A percentile compares a stretch with the other conserved stretches of the same genome.
Conservation (phyloP, 78 protist species). For the Speleostelium caveatum region DNA sequence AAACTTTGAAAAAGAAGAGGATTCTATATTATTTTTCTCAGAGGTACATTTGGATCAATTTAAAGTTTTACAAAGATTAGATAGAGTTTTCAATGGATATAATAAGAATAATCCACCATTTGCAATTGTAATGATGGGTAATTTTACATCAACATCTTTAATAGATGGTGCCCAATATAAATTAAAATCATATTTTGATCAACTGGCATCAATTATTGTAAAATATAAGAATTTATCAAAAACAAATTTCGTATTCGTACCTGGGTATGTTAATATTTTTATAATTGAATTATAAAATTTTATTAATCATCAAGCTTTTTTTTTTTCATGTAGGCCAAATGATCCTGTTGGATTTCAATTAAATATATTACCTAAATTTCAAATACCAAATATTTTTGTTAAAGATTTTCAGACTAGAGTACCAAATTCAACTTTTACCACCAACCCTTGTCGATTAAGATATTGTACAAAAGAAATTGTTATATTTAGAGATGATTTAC, state of each 20-base stretch:
- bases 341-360: constrained; percentile 55
- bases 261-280: too few relatives aligned
- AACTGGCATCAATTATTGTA: constrained; percentile 7
- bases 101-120: constrained; percentile 12
- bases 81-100: constrained; percentile 29
- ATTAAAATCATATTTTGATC: constrained; percentile 25
- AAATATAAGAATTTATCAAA: constrained; percentile 12
- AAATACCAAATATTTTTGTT: not conserved
- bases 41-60: constrained; percentile 82
- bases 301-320: too few relatives aligned
- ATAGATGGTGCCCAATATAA: constrained; percentile 32
- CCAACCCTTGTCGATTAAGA: constrained; percentile 83
- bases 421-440: constrained; percentile 38
- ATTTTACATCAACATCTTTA: constrained; percentile 59
- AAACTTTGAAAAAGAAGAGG: constrained; percentile 22
- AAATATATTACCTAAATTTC: constrained; percentile 17
- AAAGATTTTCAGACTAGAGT: constrained; percentile 10
- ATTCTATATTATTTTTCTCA: constrained; percentile 61
- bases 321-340: constrained; percentile 3
- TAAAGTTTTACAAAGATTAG: constrained; percentile 37
- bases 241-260: constrained; percentile 78
- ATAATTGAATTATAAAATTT: not conserved
- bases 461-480: constrained; percentile 82
- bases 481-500: constrained; percentile 81
- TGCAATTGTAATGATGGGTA: constrained; percentile 83